These are phyloP conservation scores for Trametes punicea DNA, from an alignment of 768 basidiomycete species.

Conservation along the genomic window DNA sequence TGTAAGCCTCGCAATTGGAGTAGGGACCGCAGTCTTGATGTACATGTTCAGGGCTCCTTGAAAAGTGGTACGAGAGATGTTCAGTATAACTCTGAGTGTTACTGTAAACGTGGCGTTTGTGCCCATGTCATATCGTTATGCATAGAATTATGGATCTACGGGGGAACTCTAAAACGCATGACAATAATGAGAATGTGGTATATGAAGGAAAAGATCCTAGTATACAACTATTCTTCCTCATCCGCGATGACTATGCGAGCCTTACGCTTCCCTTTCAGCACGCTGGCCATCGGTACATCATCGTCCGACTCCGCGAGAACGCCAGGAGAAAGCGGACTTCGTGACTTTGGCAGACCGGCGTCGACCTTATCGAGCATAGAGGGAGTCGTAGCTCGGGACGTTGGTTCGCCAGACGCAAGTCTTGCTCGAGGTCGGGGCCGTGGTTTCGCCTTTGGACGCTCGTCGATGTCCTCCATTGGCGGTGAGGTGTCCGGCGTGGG, in stretches of 20 bases:
- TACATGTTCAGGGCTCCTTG: no score
- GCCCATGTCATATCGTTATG: no score
- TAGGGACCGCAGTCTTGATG: no score
- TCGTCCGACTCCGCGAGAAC: conserved; percentile 5
- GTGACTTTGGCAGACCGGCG: background rate
- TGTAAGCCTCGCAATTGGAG: no score
- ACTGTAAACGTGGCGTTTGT: no score
- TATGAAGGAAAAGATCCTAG: no score
- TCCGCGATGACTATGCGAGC: background rate
- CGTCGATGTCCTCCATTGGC: background rate
- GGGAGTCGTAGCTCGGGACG: background rate
- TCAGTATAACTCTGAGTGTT: no score
- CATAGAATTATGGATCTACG: no score
- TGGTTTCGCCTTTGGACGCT: conserved; percentile 24
- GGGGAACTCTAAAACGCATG: no score
- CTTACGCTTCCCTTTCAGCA: background rate
- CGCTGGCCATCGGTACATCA: background rate
- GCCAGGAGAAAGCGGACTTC: background rate
- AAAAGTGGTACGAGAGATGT: no score
- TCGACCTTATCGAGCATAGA: background rate
- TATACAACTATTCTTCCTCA: conserved; percentile 1
- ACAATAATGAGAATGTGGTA: no score
- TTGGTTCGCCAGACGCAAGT: background rate
- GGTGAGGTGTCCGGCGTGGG: conserved; percentile 20
- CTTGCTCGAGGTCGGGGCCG: conserved; percentile 44